Percentiles rank a stretch among this genome's conserved stretches.
phyloP scores from a whole-genome alignment of 345 rosid species.

The Aquilaria sinensis region DNA sequence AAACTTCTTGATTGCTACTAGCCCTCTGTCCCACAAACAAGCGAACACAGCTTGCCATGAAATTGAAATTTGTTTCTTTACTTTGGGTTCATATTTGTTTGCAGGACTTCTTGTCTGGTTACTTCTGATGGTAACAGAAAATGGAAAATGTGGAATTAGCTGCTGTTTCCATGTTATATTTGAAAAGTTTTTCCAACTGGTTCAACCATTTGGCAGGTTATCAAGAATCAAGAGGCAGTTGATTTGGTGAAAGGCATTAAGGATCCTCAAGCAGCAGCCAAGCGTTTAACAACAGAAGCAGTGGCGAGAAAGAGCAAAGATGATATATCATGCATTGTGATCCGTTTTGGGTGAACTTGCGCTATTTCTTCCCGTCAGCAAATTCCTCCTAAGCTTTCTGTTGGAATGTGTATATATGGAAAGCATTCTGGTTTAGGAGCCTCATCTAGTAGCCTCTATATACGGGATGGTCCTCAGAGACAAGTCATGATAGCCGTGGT shows the following conservation, averaged over 20 bases:
- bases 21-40: too few relatives aligned
- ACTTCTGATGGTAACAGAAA: too few relatives aligned
- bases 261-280: conserved; percentile 49
- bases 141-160: neutral
- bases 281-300: conserved; percentile 46
- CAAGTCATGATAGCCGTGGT: too few relatives aligned
- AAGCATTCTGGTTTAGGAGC: too few relatives aligned
- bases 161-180: neutral
- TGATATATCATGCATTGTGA: conserved; percentile 45
- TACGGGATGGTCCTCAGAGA: too few relatives aligned
- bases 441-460: too few relatives aligned
- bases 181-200: neutral
- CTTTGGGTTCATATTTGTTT: too few relatives aligned
- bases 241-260: conserved; percentile 40
- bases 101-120: too few relatives aligned
- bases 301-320: conserved; percentile 51
- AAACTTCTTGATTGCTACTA: too few relatives aligned
- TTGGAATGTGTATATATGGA: neutral
- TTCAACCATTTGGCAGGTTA: conserved; percentile 11
- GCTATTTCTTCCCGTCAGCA: neutral
- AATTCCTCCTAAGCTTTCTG: conserved; percentile 8
- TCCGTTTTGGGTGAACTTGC: conserved; percentile 39
- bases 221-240: conserved; percentile 17
- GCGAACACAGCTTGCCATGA: too few relatives aligned
- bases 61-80: too few relatives aligned